A percentile compares a stretch with the other conserved stretches of the same genome.
These are phyloP conservation scores for Globisporangium mamillatum DNA, from an alignment of 352 stramenopile genomes.

Conservation along the genomic window DNA sequence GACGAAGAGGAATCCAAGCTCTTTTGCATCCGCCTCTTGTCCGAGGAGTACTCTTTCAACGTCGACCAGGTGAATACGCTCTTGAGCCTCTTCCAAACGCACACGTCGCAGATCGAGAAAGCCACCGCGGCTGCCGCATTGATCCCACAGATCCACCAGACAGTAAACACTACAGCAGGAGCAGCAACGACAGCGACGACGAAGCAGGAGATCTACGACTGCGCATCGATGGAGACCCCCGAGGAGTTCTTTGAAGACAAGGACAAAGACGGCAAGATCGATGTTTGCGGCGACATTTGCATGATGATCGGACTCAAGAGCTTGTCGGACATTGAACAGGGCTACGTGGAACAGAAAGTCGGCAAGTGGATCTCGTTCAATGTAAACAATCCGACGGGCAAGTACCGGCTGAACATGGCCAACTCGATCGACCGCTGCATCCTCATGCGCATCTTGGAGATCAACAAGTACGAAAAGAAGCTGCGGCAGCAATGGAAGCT, in stretches of 20 bases:
- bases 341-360: slow-evolving; percentile 63
- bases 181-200: neutral
- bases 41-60: slow-evolving; percentile 62
- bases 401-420: slow-evolving; percentile 67
- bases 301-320: slow-evolving; percentile 67
- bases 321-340: slow-evolving; percentile 66
- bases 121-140: slow-evolving; percentile 53
- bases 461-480: slow-evolving; percentile 56
- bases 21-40: slow-evolving; percentile 56
- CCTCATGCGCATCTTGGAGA: slow-evolving; percentile 64
- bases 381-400: slow-evolving; percentile 59
- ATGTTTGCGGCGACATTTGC: slow-evolving; percentile 77
- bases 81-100: slow-evolving; percentile 53
- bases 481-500: slow-evolving; percentile 55
- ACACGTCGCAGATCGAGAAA: slow-evolving; percentile 72
- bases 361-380: slow-evolving; percentile 83
- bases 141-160: slow-evolving; percentile 60
- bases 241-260: slow-evolving; percentile 79
- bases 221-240: slow-evolving; percentile 50
- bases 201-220: slow-evolving; percentile 50
- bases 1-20: slow-evolving; percentile 59
- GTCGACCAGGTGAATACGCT: slow-evolving; percentile 54
- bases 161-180: slow-evolving; percentile 3
- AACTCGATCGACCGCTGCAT: slow-evolving; percentile 72
- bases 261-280: slow-evolving; percentile 76